Base-by-base conservation (phyloP, 306 rosid genomes). In the Hylodesmum podocarpum region DNA sequence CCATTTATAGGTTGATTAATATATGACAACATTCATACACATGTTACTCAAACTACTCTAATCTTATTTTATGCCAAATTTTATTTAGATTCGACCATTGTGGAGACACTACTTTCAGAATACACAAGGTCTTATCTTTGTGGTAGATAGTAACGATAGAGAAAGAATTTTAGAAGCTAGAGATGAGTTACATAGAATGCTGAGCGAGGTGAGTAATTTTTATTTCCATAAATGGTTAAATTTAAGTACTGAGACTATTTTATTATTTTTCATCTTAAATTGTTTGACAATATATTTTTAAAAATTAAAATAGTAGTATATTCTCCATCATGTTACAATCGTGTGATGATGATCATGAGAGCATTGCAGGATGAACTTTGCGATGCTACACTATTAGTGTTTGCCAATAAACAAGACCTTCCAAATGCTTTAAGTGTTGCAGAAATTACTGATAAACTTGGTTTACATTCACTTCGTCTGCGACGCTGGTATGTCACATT, bases 71-170 rank as follows among this genome's bases (percentile, higher is more conserved):
- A 50, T 50, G 53, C 12, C 28, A 63, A 67, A 58, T 62, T 75
- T 0, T 15, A 0, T 79, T 66, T 39, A 94, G 98, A 94, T 91
- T 80, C 89, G 97, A 63, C 98, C 97, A 73, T 75, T 91, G 33
- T 94, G 98, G 98, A 94, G 98, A 83, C 97, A 90, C 76, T 92
- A 90, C 70, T 92, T 92, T 77, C 97, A 88, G 87, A 88, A 90
- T 49, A 92, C 96, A 28, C 97, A 90, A 50, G 97, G 97, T 16
- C 92, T 92, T 11, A 88, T 92, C 83, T 92, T 79, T 76, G 98
- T 91, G 61, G 88, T 91, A 66, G 97, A 94, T 49, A 94, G 94
- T 77, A 94, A 90, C 72, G 97, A 94, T 39, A 94, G 87, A 84
- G 97, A 94, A 29, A 86, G 97, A 77, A 29, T 94, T 76, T 82